A percentile compares a stretch with the other conserved stretches of the same genome.
phyloP scores from a whole-genome alignment of 352 stramenopile species.

The Phytophthora fragariae region DNA sequence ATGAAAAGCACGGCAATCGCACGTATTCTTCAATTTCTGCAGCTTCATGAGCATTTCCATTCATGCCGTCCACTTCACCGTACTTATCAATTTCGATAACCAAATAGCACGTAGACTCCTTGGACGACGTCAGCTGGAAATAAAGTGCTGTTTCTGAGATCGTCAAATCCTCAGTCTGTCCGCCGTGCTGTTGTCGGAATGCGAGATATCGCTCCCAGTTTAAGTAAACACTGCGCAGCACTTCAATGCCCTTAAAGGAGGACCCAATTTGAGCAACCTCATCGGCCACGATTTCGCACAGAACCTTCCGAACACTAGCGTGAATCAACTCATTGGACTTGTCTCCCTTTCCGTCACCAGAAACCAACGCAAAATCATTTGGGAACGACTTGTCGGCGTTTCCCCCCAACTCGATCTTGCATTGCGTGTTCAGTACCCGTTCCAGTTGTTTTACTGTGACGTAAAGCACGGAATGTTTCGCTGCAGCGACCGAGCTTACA shows the following conservation, averaged over 20 bases:
- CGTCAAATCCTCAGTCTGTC: conserved; percentile 77
- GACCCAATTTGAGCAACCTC: conserved; percentile 81
- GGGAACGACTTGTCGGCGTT: conserved; percentile 52
- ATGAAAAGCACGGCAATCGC: conserved; percentile 80
- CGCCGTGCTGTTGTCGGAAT: conserved; percentile 84
- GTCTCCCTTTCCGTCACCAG: conserved; percentile 74
- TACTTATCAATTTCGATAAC: conserved; percentile 90
- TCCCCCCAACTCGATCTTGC: conserved; percentile 74
- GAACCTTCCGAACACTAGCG: conserved; percentile 67
- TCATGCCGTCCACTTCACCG: conserved; percentile 70
- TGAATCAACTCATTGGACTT: conserved; percentile 80
- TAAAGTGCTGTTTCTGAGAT: conserved; percentile 87
- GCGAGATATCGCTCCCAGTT: conserved; percentile 89
- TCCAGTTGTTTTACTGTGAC: conserved; percentile 69
- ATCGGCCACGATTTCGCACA: conserved; percentile 87
- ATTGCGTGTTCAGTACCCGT: conserved; percentile 77
- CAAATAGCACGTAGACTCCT: conserved; percentile 86
- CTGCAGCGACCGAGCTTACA: conserved; percentile 68
- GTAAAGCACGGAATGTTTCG: conserved; percentile 67
- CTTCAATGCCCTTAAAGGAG: conserved; percentile 83
- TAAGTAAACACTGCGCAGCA: conserved; percentile 78
- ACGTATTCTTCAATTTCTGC: conserved; percentile 71
- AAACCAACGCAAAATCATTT: conserved; percentile 77
- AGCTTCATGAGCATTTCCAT: conserved; percentile 57
- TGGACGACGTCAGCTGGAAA: conserved; percentile 85